Conservation (phyloP, 2,329 filamentous ascomycete genomes). For the Neodidymelliopsis sp. region DNA sequence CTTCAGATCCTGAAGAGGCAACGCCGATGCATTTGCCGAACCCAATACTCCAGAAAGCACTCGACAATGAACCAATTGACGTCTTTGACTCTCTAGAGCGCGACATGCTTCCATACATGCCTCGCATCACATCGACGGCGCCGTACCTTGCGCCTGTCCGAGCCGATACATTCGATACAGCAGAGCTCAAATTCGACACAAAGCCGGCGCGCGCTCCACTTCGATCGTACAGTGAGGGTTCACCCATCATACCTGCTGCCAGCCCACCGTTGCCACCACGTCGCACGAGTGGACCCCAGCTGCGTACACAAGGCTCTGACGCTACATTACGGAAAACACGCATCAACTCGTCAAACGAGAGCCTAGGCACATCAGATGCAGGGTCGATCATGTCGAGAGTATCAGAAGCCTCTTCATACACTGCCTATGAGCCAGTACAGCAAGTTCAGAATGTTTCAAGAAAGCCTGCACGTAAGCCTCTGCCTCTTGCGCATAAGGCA, state of each 20-base stretch:
- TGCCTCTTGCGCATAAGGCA: constrained; percentile 22
- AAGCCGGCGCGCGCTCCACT: constrained; percentile 3
- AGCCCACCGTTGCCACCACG: constrained; percentile 33
- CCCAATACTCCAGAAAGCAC: not conserved
- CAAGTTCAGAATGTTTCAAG: constrained; percentile 5
- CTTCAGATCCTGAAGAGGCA: constrained; percentile 2
- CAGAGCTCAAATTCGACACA: not conserved
- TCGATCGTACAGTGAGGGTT: constrained; percentile 19
- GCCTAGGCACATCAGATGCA: constrained; percentile 7
- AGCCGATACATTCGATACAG: constrained; percentile 8
- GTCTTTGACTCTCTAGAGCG: constrained; percentile 24
- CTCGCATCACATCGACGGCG: constrained; percentile 17
- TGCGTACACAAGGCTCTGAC: not conserved
- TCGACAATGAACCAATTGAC: not conserved
- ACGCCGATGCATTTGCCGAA: constrained; percentile 1
- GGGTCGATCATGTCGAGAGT: constrained; percentile 19
- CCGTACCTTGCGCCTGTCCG: not conserved
- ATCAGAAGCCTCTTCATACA: constrained; percentile 29
- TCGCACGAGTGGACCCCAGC: constrained; percentile 21
- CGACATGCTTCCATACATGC: constrained; percentile 27
- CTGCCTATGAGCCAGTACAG: constrained; percentile 12
- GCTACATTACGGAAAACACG: constrained; percentile 4
- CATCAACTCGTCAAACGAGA: constrained; percentile 22
- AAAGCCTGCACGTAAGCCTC: constrained; percentile 17
- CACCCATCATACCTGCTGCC: not conserved